Evolutionary conservation across 805 yeast genomes (phyloP).

Genomic region (Barnettozyma californica): DNA sequence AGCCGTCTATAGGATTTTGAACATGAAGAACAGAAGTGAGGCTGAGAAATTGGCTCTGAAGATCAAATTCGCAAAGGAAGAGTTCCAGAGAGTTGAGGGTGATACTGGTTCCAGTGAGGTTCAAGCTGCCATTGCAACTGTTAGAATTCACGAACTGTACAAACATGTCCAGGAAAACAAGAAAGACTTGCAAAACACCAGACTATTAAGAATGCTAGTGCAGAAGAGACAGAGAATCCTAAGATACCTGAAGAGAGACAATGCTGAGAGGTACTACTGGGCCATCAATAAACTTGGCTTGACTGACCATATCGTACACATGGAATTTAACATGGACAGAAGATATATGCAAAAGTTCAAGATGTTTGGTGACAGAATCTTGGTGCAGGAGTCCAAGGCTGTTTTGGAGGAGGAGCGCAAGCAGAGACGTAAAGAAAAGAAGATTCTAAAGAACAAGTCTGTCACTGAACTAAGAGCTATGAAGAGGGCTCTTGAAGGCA

Average conservation of each 20-base stretch:
- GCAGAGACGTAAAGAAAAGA: slow-evolving; percentile 42
- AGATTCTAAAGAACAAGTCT: slow-evolving; percentile 28
- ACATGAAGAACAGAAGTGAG: slow-evolving; percentile 64
- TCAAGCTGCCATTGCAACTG: slow-evolving; percentile 88
- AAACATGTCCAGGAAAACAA: slow-evolving; percentile 63
- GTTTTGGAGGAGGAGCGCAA: slow-evolving; percentile 42
- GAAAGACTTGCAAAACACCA: slow-evolving; percentile 67
- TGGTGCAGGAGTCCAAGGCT: slow-evolving; percentile 52
- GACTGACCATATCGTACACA: slow-evolving; percentile 68
- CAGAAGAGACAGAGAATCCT: slow-evolving; percentile 84
- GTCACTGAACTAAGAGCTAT: slow-evolving; percentile 22
- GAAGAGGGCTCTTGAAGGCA: slow-evolving; percentile 20
- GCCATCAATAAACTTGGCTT: slow-evolving; percentile 84
- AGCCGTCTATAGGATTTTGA: slow-evolving; percentile 64
- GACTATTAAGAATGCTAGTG: slow-evolving; percentile 73
- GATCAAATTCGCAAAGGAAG: slow-evolving; percentile 60
- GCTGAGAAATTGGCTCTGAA: slow-evolving; percentile 55
- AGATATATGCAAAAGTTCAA: slow-evolving; percentile 73
- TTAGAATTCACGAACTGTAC: slow-evolving; percentile 71
- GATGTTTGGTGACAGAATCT: slow-evolving; percentile 68
- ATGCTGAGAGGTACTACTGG: slow-evolving; percentile 81
- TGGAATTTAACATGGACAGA: slow-evolving; percentile 78
- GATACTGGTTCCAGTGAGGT: slow-evolving; percentile 96
- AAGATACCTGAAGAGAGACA: slow-evolving; percentile 72
- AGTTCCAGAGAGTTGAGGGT: slow-evolving; percentile 78